Evolutionary conservation across 2,329 filamentous ascomycete genomes (phyloP), one percentile per base, ranked within the genome.

Genomic region (Aspergillus bombycis): DNA sequence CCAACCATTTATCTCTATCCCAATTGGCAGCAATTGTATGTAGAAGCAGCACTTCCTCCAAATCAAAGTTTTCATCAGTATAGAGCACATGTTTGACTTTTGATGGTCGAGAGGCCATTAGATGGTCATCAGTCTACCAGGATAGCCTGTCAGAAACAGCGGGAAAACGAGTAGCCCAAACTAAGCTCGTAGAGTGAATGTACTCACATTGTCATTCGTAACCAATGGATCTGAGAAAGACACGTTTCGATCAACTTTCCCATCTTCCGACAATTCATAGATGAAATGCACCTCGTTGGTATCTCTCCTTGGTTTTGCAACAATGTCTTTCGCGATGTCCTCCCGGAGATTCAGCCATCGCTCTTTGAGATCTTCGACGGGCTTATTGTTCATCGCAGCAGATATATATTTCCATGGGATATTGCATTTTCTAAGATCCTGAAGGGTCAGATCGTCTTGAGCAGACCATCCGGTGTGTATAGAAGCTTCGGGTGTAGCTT

Each of bases 21-120:
- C 83, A 83, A 53, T 77, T 73, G 58, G 76, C 73, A 45, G 84
- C 72, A 28, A 85, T 75, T 28, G 76, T 72, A 41, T 79, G 79
- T 21, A 86, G 72, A 10, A 80, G 71, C 21, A 71, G 36, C 4
- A 72, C 65, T 7, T 76, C 73, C 43, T 72, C 67, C 16, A 71
- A 52, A 19, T 64, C 70, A 45, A 75, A 71, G 2, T 66, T 63
- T 38, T 72, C 67, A 48, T 76, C 72, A 43, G 74, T 59, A 52
- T 71, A 74, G 30, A 70, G 66, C 36, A 46, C 34, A 38, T 38
- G 36, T n/a, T 38, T 50, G 26, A 71, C 62, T 30, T 59, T 66
- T 58, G 28, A 32, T 5, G 28, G 48, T n/a, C 10, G 26, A 21
- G 48, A 34, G 28, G 28, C 28, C 6, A 52, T 52, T 63, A 60